Conservation (phyloP, 2,329 filamentous ascomycete genomes). For the Penicillium verrucosum region DNA sequence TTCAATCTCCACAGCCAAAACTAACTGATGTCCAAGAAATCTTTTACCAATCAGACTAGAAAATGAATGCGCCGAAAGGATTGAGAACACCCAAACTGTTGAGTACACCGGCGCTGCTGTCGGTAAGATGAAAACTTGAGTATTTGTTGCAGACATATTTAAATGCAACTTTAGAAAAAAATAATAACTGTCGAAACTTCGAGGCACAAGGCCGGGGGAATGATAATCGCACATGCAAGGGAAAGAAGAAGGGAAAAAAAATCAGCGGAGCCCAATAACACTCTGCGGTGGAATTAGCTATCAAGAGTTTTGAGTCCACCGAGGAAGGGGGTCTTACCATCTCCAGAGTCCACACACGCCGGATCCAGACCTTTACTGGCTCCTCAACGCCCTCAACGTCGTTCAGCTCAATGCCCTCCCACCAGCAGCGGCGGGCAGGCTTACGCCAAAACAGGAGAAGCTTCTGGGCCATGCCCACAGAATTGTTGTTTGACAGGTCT, state of each 20-base stretch:
- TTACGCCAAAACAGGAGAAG: slow-evolving; percentile 97
- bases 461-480: slow-evolving; percentile 98
- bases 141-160: slow-evolving; percentile 2
- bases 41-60: slow-evolving; percentile 14
- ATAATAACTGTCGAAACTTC: slow-evolving; percentile 13
- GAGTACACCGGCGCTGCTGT: slow-evolving; percentile 22
- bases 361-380: slow-evolving; percentile 95
- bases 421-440: slow-evolving; percentile 94
- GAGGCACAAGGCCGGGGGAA: slow-evolving; percentile 20
- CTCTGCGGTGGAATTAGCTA: slow-evolving; percentile 52
- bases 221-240: slow-evolving; percentile 18
- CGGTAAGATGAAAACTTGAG: background rate
- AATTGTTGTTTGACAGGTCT: slow-evolving; percentile 69
- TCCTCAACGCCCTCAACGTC: slow-evolving; percentile 87
- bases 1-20: slow-evolving; percentile 5
- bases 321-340: slow-evolving; percentile 57
- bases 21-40: background rate
- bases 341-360: slow-evolving; percentile 96
- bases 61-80: slow-evolving; percentile 7
- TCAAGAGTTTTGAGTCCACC: background rate
- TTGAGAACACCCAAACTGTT: slow-evolving; percentile 12
- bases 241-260: slow-evolving; percentile 12
- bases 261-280: slow-evolving; percentile 72
- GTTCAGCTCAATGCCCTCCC: slow-evolving; percentile 92
- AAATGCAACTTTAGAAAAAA: slow-evolving; percentile 9